Evolutionary conservation across 108 stramenopile species (phyloP), one percentile per base, ranked within the genome.

Genomic region (Mayamaea pseudoterrestris): DNA sequence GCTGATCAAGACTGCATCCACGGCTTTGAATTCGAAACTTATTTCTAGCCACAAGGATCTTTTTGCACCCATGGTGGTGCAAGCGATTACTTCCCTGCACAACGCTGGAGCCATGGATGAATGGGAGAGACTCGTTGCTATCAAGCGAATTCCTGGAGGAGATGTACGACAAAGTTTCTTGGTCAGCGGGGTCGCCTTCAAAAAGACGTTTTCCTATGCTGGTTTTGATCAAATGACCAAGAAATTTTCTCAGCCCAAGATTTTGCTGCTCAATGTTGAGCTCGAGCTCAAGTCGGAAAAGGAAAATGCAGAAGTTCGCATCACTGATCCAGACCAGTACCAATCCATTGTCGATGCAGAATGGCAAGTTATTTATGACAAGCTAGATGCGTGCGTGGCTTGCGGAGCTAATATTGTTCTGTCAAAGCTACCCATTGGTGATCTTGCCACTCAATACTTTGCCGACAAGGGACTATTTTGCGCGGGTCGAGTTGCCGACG

Each of bases 201-300:
- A 93, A 65, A 97, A 97, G 70, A 99, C 98, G 7, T 99, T 99
- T 68, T 78, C 80, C 26, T 99, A 99, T 52, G 98, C 98, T 6
- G 98, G 98, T 12, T 98, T 97, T 65, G 98, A 99, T 72, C 98
- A 99, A 79, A 96, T 97, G 94, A 94, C 95, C 30, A 99, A 99
- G 72, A 55, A 68, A 44, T 96, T 97, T 58, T 46, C 49, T 5
- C 64, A 93, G 61, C 93, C 96, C 2, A 87, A 89, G 44, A 66
- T 99, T 24, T 57, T 99, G 23, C 56, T 97, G 35, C 74, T 99
- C 37, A 97, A 97, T 59, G 95, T 99, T 40, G 98, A 99, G 65
- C 71, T 99, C 46, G 98, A 99, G 73, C 74, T 99, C 49, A 99
- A 99, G 78, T 67, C 67, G 40, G 96, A 98, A 80, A 94, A 96